These are phyloP conservation scores for Scytalidium sp. DNA, from an alignment of 2,329 filamentous ascomycete species.

Conservation along the genomic window DNA sequence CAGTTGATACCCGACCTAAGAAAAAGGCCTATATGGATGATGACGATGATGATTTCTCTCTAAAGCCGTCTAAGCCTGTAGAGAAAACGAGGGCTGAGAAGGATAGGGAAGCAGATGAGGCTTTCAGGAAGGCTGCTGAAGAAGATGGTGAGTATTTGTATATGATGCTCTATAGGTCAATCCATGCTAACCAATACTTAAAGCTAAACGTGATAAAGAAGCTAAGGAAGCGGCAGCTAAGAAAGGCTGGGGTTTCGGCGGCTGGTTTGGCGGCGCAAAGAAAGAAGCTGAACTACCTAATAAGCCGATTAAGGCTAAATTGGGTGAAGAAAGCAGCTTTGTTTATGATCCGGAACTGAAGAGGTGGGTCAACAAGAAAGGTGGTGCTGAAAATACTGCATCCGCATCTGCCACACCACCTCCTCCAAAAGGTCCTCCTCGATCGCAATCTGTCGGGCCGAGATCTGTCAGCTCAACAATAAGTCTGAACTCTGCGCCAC, in stretches of 20 bases:
- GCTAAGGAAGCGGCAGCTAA: conserved; percentile 48
- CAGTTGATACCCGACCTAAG: conserved; percentile 54
- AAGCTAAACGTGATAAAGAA: conserved; percentile 60
- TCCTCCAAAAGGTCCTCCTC: conserved; percentile 60
- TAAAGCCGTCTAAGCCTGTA: conserved; percentile 32
- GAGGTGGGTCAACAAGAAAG: conserved; percentile 98
- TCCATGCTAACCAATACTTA: conserved; percentile 9
- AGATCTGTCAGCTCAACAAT: background rate
- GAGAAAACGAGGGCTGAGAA: conserved; percentile 64
- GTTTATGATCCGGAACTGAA: conserved; percentile 95
- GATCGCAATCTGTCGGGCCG: conserved; percentile 17
- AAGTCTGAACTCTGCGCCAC: background rate
- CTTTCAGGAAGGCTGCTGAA: conserved; percentile 80
- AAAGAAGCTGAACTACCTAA: conserved; percentile 53
- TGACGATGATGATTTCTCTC: conserved; percentile 64
- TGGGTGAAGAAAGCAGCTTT: conserved; percentile 91
- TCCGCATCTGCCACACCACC: conserved; percentile 70
- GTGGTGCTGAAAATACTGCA: conserved; percentile 55
- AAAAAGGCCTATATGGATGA: conserved; percentile 82
- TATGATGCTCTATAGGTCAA: conserved; percentile 12
- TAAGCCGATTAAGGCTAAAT: conserved; percentile 84
- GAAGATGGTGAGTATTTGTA: conserved; percentile 56
- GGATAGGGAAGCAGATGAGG: conserved; percentile 78
- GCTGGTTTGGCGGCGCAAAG: conserved; percentile 76
- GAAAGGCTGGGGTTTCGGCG: conserved; percentile 76